Conservation (phyloP, 2,329 filamentous ascomycete genomes). For the Monosporascus ibericus region DNA sequence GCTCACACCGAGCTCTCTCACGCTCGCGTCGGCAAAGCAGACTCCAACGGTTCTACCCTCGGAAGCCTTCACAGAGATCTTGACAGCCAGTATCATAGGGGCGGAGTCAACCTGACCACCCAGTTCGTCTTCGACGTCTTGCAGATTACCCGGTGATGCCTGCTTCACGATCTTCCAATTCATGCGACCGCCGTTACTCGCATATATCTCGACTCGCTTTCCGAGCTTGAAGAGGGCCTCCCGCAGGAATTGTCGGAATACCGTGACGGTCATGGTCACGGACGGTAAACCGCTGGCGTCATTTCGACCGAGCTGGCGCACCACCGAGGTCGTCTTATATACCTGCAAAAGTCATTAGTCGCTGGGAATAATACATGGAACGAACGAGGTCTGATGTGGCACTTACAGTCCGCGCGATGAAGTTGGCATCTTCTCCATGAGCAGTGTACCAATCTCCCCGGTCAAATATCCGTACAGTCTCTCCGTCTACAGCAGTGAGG, state of each 20-base stretch:
- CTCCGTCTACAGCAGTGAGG: constrained; percentile 63
- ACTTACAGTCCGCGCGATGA: constrained; percentile 69
- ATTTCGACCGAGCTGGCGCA: constrained; percentile 80
- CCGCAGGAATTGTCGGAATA: constrained; percentile 90
- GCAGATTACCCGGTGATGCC: constrained; percentile 90
- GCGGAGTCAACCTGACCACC: constrained; percentile 80
- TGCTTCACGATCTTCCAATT: constrained; percentile 91
- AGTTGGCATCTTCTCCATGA: constrained; percentile 79
- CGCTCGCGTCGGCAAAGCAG: constrained; percentile 95
- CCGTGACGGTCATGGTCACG: constrained; percentile 90
- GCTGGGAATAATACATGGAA: too few relatives aligned
- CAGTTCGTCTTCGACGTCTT: constrained; percentile 94
- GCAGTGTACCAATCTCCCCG: constrained; percentile 93
- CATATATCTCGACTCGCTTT: constrained; percentile 88
- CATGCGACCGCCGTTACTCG: constrained; percentile 67
- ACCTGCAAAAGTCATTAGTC: constrained; percentile 44
- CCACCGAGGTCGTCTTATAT: constrained; percentile 95
- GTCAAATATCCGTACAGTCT: constrained; percentile 86
- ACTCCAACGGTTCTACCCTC: constrained; percentile 87
- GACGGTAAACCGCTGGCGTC: constrained; percentile 82
- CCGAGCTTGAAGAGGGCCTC: constrained; percentile 89
- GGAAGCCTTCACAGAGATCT: constrained; percentile 78
- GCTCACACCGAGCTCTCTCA: constrained; percentile 89
- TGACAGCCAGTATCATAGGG: constrained; percentile 92
- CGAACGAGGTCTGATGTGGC: not conserved